phyloP scores from a whole-genome alignment of 192 early-diverging fungal species.

The Radiomyces spectabilis region DNA sequence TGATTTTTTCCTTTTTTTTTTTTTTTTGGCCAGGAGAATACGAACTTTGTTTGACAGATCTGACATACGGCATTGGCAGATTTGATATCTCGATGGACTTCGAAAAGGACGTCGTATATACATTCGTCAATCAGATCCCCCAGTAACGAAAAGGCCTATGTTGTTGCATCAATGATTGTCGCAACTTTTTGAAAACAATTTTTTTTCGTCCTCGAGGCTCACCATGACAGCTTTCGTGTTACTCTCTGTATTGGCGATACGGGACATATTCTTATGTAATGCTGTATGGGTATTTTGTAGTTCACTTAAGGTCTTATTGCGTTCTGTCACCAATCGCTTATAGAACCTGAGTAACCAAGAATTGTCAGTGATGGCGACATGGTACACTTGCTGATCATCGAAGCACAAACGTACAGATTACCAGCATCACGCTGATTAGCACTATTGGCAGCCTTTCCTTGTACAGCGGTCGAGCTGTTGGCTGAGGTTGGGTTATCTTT shows the following conservation, averaged over 20 bases:
- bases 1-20: neutral
- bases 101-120: slow-evolving; percentile 64
- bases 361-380: no score
- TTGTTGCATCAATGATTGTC: neutral
- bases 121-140: slow-evolving; percentile 71
- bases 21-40: neutral
- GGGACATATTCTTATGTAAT: slow-evolving; percentile 9
- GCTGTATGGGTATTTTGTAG: slow-evolving; percentile 15
- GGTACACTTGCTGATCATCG: no score
- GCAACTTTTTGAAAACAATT: neutral
- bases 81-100: slow-evolving; percentile 63
- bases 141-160: slow-evolving; percentile 48
- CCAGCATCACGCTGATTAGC: no score
- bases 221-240: slow-evolving; percentile 5
- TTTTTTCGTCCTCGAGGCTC: neutral
- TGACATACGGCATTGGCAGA: slow-evolving; percentile 53
- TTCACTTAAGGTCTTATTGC: slow-evolving; percentile 10
- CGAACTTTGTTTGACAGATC: slow-evolving; percentile 72
- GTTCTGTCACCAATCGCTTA: slow-evolving; percentile 11
- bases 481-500: no score
- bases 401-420: no score
- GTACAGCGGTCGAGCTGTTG: no score
- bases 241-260: neutral
- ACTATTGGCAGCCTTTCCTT: no score
- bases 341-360: neutral